These are phyloP conservation scores for Hyaloscypha hepaticicola DNA, from an alignment of 495 filamentous ascomycete species.

Conservation along the genomic window DNA sequence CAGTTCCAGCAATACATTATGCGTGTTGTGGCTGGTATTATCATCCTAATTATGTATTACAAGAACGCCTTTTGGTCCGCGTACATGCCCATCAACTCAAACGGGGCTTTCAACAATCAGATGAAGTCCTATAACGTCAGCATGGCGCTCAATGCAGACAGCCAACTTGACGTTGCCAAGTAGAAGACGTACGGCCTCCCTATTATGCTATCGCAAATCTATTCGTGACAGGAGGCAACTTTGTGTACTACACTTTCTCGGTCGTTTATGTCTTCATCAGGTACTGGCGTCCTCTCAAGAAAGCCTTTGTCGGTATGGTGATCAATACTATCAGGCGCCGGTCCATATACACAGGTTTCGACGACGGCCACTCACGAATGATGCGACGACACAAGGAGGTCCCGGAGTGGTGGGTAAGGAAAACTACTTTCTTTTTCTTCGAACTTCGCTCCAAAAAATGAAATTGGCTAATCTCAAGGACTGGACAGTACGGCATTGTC, in stretches of 20 bases:
- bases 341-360: background rate
- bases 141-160: background rate
- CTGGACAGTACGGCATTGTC: background rate
- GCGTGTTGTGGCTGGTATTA: background rate
- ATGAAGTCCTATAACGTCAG: conserved; percentile 9
- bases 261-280: conserved; percentile 2
- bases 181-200: conserved; percentile 1
- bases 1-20: background rate
- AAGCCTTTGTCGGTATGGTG: background rate
- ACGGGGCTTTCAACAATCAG: background rate
- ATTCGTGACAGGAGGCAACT: background rate
- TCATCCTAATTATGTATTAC: conserved; percentile 10
- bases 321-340: background rate
- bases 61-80: background rate
- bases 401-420: conserved; percentile 10
- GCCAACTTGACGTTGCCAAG: background rate
- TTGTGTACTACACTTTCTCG: background rate
- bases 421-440: background rate
- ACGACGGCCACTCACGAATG: background rate
- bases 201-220: conserved; percentile 2
- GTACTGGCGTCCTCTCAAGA: background rate
- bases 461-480: background rate
- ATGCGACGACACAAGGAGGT: conserved; percentile 5
- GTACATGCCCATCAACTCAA: conserved; percentile 4
- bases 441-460: too few relatives aligned